Evolutionary conservation across 2,329 filamentous ascomycete species (phyloP).

Genomic region (Aspergillus piperis): DNA sequence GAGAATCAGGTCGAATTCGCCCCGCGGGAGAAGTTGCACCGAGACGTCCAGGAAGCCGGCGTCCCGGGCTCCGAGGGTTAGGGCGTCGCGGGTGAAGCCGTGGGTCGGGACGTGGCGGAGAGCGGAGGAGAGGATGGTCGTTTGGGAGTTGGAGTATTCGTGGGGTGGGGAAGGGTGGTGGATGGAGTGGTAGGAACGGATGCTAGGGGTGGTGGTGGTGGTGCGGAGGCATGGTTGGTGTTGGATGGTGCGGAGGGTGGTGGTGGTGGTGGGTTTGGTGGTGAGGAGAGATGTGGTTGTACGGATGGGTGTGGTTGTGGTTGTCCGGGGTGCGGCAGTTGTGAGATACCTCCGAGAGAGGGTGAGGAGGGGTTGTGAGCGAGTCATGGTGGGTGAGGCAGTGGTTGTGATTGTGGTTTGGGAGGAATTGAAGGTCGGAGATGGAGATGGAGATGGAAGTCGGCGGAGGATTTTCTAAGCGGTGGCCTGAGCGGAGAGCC

Average conservation of each 20-base stretch:
- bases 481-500: slow-evolving; percentile 23
- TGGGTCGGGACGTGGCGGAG: slow-evolving; percentile 74
- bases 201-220: slow-evolving; percentile 60
- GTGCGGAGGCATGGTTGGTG: slow-evolving; percentile 44
- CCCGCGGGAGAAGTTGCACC: slow-evolving; percentile 76
- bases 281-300: not conserved
- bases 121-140: slow-evolving; percentile 77
- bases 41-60: slow-evolving; percentile 85
- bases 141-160: slow-evolving; percentile 69
- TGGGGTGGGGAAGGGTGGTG: slow-evolving; percentile 59
- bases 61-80: slow-evolving; percentile 78
- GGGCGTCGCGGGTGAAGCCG: slow-evolving; percentile 75
- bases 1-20: slow-evolving; percentile 75
- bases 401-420: not conserved
- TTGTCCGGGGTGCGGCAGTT: not conserved
- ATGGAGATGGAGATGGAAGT: not conserved
- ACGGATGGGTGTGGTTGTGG: not conserved
- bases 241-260: not conserved
- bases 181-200: slow-evolving; percentile 68
- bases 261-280: slow-evolving; percentile 2
- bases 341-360: slow-evolving; percentile 5
- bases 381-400: slow-evolving; percentile 9
- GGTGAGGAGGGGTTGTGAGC: slow-evolving; percentile 8
- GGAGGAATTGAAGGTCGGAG: not conserved
- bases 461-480: slow-evolving; percentile 16